Percentiles rank a stretch among this genome's conserved stretches.
Evolutionary conservation across 1,284 basidiomycete species (phyloP).

Genomic region (Chalciporus sp.): DNA sequence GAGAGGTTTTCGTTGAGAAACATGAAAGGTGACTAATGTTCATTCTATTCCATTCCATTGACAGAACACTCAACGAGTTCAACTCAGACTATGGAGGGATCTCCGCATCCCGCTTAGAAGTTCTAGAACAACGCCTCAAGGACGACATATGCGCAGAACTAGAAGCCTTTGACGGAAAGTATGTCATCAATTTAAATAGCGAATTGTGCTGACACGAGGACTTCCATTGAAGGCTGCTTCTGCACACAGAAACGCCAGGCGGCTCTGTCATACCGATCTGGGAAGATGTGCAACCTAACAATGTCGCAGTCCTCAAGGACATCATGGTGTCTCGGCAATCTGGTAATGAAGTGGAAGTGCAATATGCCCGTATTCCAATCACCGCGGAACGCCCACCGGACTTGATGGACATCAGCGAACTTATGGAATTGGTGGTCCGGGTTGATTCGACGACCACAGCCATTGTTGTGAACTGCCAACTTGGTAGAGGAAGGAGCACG

Average conservation of each 20-base stretch:
- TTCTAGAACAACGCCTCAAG: slow-evolving; percentile 89
- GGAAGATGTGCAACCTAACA: slow-evolving; percentile 83
- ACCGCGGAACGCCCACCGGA: slow-evolving; percentile 81
- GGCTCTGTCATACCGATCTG: slow-evolving; percentile 93
- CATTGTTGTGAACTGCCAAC: slow-evolving; percentile 95
- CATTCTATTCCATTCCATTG: neutral
- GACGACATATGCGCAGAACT: slow-evolving; percentile 90
- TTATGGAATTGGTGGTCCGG: slow-evolving; percentile 85
- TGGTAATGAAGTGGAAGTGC: slow-evolving; percentile 58
- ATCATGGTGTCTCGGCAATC: slow-evolving; percentile 74
- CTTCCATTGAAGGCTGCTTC: slow-evolving; percentile 53
- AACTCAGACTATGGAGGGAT: slow-evolving; percentile 87
- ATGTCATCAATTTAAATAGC: slow-evolving; percentile 17
- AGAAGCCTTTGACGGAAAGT: slow-evolving; percentile 81
- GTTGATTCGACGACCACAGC: slow-evolving; percentile 74
- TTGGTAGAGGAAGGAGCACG: slow-evolving; percentile 93
- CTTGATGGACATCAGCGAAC: slow-evolving; percentile 67
- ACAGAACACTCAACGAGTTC: slow-evolving; percentile 3
- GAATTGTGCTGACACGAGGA: slow-evolving; percentile 1
- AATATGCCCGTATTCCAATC: slow-evolving; percentile 88
- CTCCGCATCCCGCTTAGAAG: slow-evolving; percentile 83
- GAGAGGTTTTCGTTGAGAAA: slow-evolving; percentile 83
- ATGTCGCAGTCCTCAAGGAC: slow-evolving; percentile 87
- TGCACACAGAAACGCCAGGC: slow-evolving; percentile 89
- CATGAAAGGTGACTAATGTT: slow-evolving; percentile 67